Percentiles rank a stretch among this genome's conserved stretches.
Conservation (phyloP, 768 basidiomycete genomes). For the Hortiboletus flavorubellus region DNA sequence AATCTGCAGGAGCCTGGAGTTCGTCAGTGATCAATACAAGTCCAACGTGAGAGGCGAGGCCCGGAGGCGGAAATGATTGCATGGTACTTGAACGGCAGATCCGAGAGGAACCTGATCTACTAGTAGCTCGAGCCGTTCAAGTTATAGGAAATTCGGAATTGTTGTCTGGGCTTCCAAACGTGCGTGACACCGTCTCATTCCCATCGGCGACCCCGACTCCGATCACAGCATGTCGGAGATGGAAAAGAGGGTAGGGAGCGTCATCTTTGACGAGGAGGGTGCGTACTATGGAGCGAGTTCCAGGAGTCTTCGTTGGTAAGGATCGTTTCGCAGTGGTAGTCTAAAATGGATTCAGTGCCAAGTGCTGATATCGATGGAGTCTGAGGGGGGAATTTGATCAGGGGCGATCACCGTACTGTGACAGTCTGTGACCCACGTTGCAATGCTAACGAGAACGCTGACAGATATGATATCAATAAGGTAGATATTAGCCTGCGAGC, state of each 20-base stretch:
- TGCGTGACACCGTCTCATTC: neutral
- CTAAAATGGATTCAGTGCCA: constrained; percentile 12
- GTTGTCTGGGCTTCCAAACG: too few species aligned
- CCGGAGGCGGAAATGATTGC: constrained; percentile 51
- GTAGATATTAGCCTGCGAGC: too few species aligned
- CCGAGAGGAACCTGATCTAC: constrained; percentile 1
- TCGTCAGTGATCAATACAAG: constrained; percentile 68
- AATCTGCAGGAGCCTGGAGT: constrained; percentile 67
- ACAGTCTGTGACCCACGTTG: too few species aligned
- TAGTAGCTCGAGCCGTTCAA: too few species aligned
- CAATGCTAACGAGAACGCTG: too few species aligned
- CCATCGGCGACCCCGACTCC: neutral
- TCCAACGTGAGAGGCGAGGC: constrained; percentile 48
- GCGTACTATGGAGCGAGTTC: constrained; percentile 24
- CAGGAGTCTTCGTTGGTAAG: constrained; percentile 20
- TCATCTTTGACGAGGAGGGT: constrained; percentile 26
- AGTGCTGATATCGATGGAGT: constrained; percentile 13
- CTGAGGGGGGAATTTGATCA: neutral
- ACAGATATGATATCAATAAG: too few species aligned
- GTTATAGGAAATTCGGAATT: too few species aligned
- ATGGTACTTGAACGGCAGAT: constrained; percentile 4
- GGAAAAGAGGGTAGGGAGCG: constrained; percentile 2
- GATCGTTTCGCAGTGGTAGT: constrained; percentile 24
- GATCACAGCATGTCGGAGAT: neutral
- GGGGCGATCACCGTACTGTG: too few species aligned